phyloP scores from a whole-genome alignment of 179 eudicot species.

The Amaranthus tricolor region DNA sequence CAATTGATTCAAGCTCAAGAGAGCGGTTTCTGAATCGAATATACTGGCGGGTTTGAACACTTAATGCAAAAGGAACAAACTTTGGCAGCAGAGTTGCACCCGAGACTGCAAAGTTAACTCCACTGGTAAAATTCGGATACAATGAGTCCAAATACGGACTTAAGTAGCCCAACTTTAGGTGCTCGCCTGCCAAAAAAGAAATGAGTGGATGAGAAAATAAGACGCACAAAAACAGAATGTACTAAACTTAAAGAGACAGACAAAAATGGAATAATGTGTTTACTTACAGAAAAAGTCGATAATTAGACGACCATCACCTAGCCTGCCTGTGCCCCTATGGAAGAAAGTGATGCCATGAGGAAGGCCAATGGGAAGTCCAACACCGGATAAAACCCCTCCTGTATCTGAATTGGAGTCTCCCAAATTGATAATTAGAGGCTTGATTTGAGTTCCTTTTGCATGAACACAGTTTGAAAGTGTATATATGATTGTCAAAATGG shows the following conservation, averaged over 20 bases:
- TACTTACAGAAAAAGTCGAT: conserved; percentile 46
- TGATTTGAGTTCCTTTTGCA: neutral
- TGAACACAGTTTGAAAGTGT: neutral
- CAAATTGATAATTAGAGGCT: conserved; percentile 34
- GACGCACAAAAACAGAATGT: neutral
- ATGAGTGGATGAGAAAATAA: neutral
- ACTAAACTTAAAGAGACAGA: no score
- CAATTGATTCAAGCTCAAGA: conserved; percentile 35
- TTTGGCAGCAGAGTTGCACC: conserved; percentile 42
- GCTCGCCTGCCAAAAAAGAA: conserved; percentile 22
- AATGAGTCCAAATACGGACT: conserved; percentile 45
- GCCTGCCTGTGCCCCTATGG: conserved; percentile 42
- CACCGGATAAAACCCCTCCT: conserved; percentile 39
- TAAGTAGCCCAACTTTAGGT: conserved; percentile 31
- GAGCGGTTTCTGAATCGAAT: conserved; percentile 42
- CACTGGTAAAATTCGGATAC: conserved; percentile 36
- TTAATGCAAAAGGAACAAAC: conserved; percentile 35
- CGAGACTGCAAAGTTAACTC: conserved; percentile 45
- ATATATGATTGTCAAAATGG: neutral
- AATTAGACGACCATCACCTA: conserved; percentile 50
- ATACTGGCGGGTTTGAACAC: conserved; percentile 44
- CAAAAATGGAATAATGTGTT: neutral
- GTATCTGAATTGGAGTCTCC: conserved; percentile 55
- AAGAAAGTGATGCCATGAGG: conserved; percentile 51
- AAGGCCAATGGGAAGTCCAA: conserved; percentile 37